Evolutionary conservation across 306 rosid species (phyloP).

Genomic region (Parietaria judaica): DNA sequence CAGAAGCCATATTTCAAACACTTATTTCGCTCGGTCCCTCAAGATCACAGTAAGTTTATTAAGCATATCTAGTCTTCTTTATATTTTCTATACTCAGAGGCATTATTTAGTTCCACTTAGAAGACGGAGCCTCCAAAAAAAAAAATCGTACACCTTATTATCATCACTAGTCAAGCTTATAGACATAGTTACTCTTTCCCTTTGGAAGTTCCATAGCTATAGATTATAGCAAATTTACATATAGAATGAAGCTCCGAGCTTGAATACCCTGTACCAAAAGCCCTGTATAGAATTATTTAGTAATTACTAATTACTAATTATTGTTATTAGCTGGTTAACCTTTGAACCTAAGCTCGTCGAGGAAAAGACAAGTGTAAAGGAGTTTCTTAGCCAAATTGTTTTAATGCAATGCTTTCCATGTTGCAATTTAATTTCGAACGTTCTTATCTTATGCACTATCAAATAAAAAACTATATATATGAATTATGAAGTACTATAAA

Average conservation of each 20-base stretch:
- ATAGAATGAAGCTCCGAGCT: not conserved
- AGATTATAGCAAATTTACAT: not conserved
- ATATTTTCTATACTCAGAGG: not conserved
- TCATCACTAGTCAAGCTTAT: not conserved
- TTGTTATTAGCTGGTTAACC: too few relatives aligned
- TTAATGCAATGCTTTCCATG: too few relatives aligned
- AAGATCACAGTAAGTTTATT: constrained; percentile 71
- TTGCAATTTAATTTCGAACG: not conserved
- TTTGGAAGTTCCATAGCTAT: not conserved
- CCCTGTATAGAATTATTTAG: too few relatives aligned
- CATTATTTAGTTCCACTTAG: not conserved
- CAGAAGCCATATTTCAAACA: constrained; percentile 71
- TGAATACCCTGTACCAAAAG: not conserved
- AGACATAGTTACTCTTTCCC: not conserved
- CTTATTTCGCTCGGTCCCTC: constrained; percentile 83
- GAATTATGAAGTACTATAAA: too few relatives aligned
- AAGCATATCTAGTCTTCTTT: not conserved
- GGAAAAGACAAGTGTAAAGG: not conserved
- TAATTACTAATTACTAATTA: too few relatives aligned
- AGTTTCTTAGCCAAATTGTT: not conserved
- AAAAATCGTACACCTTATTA: not conserved
- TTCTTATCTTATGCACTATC: not conserved
- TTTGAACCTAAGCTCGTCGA: not conserved
- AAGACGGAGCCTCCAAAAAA: not conserved
- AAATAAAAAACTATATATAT: not conserved